Base-by-base conservation (phyloP, 2,329 filamentous ascomycete genomes). In the Calonectria pteridis region DNA sequence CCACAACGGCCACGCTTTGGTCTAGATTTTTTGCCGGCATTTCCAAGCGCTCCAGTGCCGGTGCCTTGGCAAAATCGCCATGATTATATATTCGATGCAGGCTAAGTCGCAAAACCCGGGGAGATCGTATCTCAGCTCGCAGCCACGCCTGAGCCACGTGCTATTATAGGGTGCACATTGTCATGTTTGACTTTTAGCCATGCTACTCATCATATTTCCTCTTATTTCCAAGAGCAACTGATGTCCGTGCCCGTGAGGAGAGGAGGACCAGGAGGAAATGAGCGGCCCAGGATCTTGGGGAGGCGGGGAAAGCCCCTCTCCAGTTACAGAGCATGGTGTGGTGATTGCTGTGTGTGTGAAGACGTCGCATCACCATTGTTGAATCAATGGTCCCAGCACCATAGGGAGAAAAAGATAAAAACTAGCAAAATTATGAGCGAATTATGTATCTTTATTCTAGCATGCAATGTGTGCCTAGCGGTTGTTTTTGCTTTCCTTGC, bases 141-240 rank as follows among this genome's bases (percentile, higher is more conserved):
- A 62, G 55, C 55, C 55, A 62, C 55, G 55, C 23, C 29, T 55
- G 51, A 55, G 51, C 51, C 51, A 55, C 28, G 51, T 29, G 55
- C 55, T 37, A n/a, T 26, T 23, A 13, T 40, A 40, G 40, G 28
- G 31, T 62, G 23, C 55, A 62, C 13, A 16, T 37, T 40, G 31
- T 28, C 33, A 40, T 18, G 55, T 62, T 37, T 40, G 26, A 62
- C 55, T 40, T 31, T 62, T 16, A 40, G 29, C 31, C 31, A 23
- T 35, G 29, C 23, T 35, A 33, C 31, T 35, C n/a, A 35, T 23
- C 53, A 58, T 20, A 58, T 58, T 35, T 58, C 29, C 53, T 35
- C n/a, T 33, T 35, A 37, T 59, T 59, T 37, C 35, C 29, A 37
- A 37, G 31, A 37, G 13, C 35, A 16, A 26, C 23, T 14, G 14